phyloP scores from a whole-genome alignment of 345 rosid species.

The Eucalyptus sp. region DNA sequence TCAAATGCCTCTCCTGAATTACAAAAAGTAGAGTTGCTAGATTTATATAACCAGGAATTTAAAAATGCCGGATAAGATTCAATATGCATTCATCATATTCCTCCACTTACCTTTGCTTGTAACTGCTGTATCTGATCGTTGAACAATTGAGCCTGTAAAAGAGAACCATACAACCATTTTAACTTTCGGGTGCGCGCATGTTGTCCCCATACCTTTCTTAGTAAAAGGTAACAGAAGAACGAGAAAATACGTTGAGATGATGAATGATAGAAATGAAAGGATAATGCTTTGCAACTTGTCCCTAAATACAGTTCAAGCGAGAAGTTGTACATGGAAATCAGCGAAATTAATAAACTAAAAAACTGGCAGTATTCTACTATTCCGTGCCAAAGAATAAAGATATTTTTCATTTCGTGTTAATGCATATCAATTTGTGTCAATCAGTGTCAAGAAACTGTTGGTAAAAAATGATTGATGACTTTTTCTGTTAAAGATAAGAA shows the following conservation, averaged over 20 bases:
- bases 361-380: background rate
- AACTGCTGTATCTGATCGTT: conserved; percentile 29
- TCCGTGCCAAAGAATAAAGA: background rate
- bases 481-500: background rate
- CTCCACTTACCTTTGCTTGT: conserved; percentile 22
- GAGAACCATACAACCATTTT: background rate
- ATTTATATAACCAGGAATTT: background rate
- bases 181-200: background rate
- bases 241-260: background rate
- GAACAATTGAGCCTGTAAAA: conserved; percentile 24
- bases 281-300: background rate
- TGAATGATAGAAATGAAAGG: background rate
- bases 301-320: background rate
- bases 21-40: background rate
- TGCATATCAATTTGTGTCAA: background rate
- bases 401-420: background rate
- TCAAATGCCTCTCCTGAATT: conserved; percentile 35
- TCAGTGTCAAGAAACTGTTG: background rate
- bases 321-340: background rate
- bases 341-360: background rate
- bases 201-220: background rate
- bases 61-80: background rate
- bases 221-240: background rate
- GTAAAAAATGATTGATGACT: background rate
- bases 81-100: background rate